Percentiles rank a stretch among this genome's conserved stretches.
Evolutionary conservation across 148 eudicot genomes (phyloP).

Genomic region (Arbutus unedo): DNA sequence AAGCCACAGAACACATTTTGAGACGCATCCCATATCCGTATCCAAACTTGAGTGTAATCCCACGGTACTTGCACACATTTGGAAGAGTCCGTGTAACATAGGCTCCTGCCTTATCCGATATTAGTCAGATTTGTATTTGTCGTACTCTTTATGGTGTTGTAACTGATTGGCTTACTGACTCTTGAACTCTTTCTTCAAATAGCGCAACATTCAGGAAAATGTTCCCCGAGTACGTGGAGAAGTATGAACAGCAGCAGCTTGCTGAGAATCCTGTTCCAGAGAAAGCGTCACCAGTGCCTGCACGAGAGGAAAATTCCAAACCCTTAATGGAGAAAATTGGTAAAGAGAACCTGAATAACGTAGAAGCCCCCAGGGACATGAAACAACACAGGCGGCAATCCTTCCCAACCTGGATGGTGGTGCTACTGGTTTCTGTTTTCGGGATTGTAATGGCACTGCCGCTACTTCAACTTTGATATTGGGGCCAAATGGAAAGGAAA

Average conservation of each 20-base stretch:
- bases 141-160: background rate
- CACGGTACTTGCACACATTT: background rate
- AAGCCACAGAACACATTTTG: background rate
- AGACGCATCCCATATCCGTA: background rate
- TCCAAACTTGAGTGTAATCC: background rate
- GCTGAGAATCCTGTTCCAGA: constrained; percentile 40
- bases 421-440: constrained; percentile 61
- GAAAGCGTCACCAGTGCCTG: constrained; percentile 25
- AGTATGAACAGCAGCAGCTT: constrained; percentile 59
- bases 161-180: background rate
- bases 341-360: constrained; percentile 32
- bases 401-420: constrained; percentile 69
- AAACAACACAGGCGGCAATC: constrained; percentile 44
- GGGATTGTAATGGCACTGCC: constrained; percentile 88
- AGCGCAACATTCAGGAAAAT: constrained; percentile 77
- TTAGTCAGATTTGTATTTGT: background rate
- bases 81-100: background rate
- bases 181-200: constrained; percentile 14
- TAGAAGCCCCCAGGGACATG: constrained; percentile 36
- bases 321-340: constrained; percentile 33
- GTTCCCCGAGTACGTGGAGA: constrained; percentile 90
- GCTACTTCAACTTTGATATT: constrained; percentile 69
- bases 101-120: background rate
- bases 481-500: background rate
- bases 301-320: constrained; percentile 28